Conservation (phyloP, 2,329 filamentous ascomycete genomes). For the Trichoderma simmonsii region DNA sequence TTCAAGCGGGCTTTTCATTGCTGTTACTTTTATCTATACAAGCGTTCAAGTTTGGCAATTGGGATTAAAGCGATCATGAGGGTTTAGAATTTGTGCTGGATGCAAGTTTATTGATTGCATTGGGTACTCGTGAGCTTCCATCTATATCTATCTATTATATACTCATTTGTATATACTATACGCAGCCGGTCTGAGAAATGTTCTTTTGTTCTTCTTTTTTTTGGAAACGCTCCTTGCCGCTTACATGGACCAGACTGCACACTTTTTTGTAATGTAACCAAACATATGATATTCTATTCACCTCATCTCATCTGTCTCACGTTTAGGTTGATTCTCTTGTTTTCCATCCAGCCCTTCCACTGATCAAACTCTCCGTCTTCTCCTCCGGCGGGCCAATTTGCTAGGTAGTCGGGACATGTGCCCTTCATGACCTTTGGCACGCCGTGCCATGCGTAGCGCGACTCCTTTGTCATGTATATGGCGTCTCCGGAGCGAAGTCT, state of each 20-base stretch:
- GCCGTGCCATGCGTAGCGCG: slow-evolving; percentile 91
- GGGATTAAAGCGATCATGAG: neutral
- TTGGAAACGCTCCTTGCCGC: neutral
- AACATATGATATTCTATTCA: slow-evolving; percentile 35
- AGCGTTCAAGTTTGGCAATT: neutral
- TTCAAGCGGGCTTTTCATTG: neutral
- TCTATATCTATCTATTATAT: neutral
- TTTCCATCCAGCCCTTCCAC: slow-evolving; percentile 85
- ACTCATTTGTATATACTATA: neutral
- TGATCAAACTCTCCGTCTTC: slow-evolving; percentile 52
- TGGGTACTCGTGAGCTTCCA: neutral
- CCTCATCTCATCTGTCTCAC: slow-evolving; percentile 79
- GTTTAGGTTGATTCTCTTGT: slow-evolving; percentile 88
- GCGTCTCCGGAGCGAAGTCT: slow-evolving; percentile 80
- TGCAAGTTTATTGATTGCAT: neutral
- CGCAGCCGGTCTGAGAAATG: neutral
- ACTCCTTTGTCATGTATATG: slow-evolving; percentile 80
- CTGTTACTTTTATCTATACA: neutral
- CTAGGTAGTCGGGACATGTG: slow-evolving; percentile 74
- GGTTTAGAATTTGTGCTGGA: neutral
- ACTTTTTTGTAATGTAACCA: neutral
- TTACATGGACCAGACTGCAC: neutral
- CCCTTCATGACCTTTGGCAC: slow-evolving; percentile 79
- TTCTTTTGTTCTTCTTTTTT: neutral
- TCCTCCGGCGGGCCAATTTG: slow-evolving; percentile 66